phyloP scores from a whole-genome alignment of 257 asterid genomes.

The Salvia miltiorrhiza region DNA sequence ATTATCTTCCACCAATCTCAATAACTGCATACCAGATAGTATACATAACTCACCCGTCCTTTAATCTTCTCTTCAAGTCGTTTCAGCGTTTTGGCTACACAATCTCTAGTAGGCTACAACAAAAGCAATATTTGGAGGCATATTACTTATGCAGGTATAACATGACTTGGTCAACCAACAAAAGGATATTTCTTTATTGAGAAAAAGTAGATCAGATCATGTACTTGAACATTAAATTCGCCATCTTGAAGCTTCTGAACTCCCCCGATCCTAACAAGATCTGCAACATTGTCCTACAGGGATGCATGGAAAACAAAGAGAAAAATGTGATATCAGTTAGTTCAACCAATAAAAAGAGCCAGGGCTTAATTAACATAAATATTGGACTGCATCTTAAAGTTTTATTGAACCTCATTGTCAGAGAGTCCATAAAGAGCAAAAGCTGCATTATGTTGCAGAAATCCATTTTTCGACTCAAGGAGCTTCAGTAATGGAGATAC shows the following conservation, averaged over 20 bases:
- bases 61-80: constrained; percentile 93
- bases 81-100: constrained; percentile 96
- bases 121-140: constrained; percentile 6
- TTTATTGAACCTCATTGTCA: constrained; percentile 74
- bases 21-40: constrained; percentile 6
- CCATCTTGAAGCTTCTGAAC: constrained; percentile 88
- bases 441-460: constrained; percentile 96
- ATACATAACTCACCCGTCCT: constrained; percentile 74
- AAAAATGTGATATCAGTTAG: constrained; percentile 5
- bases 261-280: constrained; percentile 64
- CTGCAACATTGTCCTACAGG: constrained; percentile 82
- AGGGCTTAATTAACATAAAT: background rate
- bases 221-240: constrained; percentile 73
- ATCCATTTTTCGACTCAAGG: constrained; percentile 89
- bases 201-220: constrained; percentile 3
- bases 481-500: constrained; percentile 75
- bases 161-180: background rate
- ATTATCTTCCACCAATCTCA: constrained; percentile 1
- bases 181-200: background rate
- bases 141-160: background rate
- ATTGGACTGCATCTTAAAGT: background rate
- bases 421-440: constrained; percentile 98
- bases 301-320: constrained; percentile 1
- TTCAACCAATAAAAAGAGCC: background rate
- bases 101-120: constrained; percentile 95